Base-by-base conservation (phyloP, 2,329 filamentous ascomycete genomes). In the Ophioceras dolichostomum region DNA sequence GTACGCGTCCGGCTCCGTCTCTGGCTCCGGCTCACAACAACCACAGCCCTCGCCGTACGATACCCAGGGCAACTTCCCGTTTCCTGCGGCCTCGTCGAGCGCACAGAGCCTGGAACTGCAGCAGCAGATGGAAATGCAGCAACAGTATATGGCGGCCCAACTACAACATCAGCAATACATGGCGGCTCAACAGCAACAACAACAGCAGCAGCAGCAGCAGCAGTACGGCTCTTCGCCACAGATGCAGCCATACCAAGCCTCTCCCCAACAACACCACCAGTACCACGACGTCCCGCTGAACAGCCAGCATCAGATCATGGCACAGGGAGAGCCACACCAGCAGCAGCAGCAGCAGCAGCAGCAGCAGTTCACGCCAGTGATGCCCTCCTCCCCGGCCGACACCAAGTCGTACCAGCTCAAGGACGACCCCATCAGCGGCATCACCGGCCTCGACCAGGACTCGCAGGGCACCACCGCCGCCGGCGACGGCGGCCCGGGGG, bases 311-410 rank as follows among this genome's bases (percentile, higher is more conserved):
- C n/a, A n/a, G n/a, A n/a, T n/a, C n/a, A n/a, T n/a, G n/a, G n/a
- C n/a, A 18, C 29, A 10, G 14, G 29, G 10, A 14, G 7, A 14
- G 2, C 24, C 29, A 19, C 26, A 16, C 7, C 29, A 27, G 14
- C 35, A 31, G 20, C 18, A 31, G 1, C 35, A 26, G 18, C 35
- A 37, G 28, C 28, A 30, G 28, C 17, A 21, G 5, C 20, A 26
- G n/a, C 35, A 37, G 14, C 35, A 37, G 20, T 31, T 20, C 28
- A 37, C 27, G 19, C 28, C 28, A 27, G 22, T 22, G 27, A 32
- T 32, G 35, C 27, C 28, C n/a, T 30, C 27, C 2, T 10, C 28
- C 7, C 16, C 18, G 35, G 35, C 24, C n/a, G 35, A 30, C 12
- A 20, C 14, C 10, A 17, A 20, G 19, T 14, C n/a, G 35, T 30